Base-by-base conservation (phyloP, 345 rosid genomes). In the Luvunga scandens region DNA sequence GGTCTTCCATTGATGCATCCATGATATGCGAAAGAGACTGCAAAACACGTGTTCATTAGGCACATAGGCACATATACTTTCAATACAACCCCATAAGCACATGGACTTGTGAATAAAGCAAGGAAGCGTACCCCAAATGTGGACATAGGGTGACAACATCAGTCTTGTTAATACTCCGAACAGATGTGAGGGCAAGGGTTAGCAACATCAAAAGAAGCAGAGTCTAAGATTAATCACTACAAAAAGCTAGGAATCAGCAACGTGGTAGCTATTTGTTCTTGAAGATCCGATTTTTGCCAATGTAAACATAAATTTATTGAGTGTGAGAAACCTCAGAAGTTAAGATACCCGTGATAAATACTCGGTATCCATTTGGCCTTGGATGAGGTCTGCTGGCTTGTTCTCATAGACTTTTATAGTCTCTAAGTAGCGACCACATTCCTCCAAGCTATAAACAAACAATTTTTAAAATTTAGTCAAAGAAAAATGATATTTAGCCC, bases 341-440 rank as follows among this genome's bases (percentile, higher is more conserved):
- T n/a, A n/a, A n/a, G n/a, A n/a, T n/a, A n/a, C n/a, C n/a, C n/a
- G n/a, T n/a, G n/a, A n/a, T n/a, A n/a, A n/a, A n/a, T n/a, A n/a
- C n/a, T n/a, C n/a, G n/a, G n/a, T n/a, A n/a, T n/a, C n/a, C n/a
- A 89, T 92, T 73, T 92, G 97, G 65, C 98, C 98, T 82, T 92
- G 98, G 69, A 89, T 96, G 50, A 96, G 95, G 78, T 96, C 97
- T 4, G 98, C 98, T 3, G 98, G 94, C 81, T 96, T 96, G 86
- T 93, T 94, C 79, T 96, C 98, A 77, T 94, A 96, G 70, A 92
- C 88, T 84, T 96, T 96, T 61, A 96, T 90, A 2, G 99, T 94
- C 87, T 96, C 99, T 87, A 96, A 86, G 83, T 90, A 96, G 56
- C 99, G 94, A 1, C 94, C 98, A 81, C 99, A 96, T 89, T 96